Evolutionary conservation across 2,329 filamentous ascomycete species (phyloP).

Genomic region (Arthrobotrys musiformis): DNA sequence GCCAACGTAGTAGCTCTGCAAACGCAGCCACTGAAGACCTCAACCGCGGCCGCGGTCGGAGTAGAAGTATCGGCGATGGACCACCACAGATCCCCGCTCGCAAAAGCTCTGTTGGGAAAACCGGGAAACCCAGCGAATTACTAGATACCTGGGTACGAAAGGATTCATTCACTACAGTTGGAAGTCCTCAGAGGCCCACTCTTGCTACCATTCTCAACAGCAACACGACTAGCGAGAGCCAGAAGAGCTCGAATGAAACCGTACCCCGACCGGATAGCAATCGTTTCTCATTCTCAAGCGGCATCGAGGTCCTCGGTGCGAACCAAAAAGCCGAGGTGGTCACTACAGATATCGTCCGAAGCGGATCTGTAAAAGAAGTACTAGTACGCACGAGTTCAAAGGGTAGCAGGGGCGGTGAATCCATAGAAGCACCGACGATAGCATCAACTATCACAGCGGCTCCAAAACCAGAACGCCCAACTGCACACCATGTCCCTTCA

Average conservation of each 20-base stretch:
- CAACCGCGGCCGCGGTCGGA: slow-evolving; percentile 35
- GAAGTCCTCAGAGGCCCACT: slow-evolving; percentile 15
- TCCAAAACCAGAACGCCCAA: slow-evolving; percentile 29
- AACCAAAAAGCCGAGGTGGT: slow-evolving; percentile 44
- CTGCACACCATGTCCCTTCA: slow-evolving; percentile 31
- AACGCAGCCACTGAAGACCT: slow-evolving; percentile 33
- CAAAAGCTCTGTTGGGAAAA: slow-evolving; percentile 50
- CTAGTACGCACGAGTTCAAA: slow-evolving; percentile 43
- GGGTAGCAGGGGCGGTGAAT: slow-evolving; percentile 26
- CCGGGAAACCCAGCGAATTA: slow-evolving; percentile 21
- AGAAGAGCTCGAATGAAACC: slow-evolving; percentile 18
- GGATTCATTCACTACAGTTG: slow-evolving; percentile 3
- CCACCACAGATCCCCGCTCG: slow-evolving; percentile 50
- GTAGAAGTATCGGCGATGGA: slow-evolving; percentile 49
- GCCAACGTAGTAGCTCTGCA: slow-evolving; percentile 50
- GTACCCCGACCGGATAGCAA: neutral
- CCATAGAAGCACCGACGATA: neutral
- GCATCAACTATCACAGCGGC: neutral
- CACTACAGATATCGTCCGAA: slow-evolving; percentile 30
- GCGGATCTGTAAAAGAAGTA: slow-evolving; percentile 47
- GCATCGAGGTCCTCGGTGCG: slow-evolving; percentile 30
- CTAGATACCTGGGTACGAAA: slow-evolving; percentile 30
- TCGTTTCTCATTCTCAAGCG: slow-evolving; percentile 43
- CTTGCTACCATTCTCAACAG: slow-evolving; percentile 6
- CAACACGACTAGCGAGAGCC: neutral